Evolutionary conservation across 768 basidiomycete genomes (phyloP).

Genomic region (Tulasnella sp.): DNA sequence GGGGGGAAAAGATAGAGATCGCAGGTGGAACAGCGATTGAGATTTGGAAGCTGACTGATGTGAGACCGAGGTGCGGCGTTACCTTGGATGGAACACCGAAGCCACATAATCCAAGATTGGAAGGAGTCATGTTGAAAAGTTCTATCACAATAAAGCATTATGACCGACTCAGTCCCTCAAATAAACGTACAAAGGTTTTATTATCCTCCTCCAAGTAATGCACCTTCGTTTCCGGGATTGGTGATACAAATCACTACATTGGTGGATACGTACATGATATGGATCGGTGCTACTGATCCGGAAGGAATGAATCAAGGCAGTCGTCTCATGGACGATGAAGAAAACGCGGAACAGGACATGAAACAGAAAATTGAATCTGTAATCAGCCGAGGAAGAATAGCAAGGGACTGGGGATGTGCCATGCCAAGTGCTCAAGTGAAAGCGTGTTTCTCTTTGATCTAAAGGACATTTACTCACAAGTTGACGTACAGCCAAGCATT

Average conservation of each 20-base stretch:
- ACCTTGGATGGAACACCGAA: no score
- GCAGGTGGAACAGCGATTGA: no score
- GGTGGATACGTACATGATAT: slow-evolving; percentile 68
- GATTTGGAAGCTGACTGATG: no score
- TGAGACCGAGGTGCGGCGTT: no score
- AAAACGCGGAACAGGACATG: slow-evolving; percentile 18
- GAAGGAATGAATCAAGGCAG: not conserved
- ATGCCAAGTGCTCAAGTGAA: slow-evolving; percentile 42
- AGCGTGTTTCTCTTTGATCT: not conserved
- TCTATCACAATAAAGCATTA: no score
- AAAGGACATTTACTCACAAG: not conserved
- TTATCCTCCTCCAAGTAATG: not conserved
- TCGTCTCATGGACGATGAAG: slow-evolving; percentile 27
- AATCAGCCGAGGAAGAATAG: slow-evolving; percentile 42
- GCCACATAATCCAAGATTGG: no score
- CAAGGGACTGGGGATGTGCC: slow-evolving; percentile 70
- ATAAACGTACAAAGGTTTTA: slow-evolving; percentile 2
- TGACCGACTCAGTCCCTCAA: no score
- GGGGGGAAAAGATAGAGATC: no score
- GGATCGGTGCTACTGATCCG: slow-evolving; percentile 38
- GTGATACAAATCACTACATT: slow-evolving; percentile 50
- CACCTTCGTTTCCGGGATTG: slow-evolving; percentile 3
- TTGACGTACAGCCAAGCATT: slow-evolving; percentile 17
- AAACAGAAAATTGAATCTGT: slow-evolving; percentile 23
- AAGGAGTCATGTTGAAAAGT: no score